These are phyloP conservation scores for Lactifluus subvellereus DNA, from an alignment of 768 basidiomycete genomes.

Conservation along the genomic window DNA sequence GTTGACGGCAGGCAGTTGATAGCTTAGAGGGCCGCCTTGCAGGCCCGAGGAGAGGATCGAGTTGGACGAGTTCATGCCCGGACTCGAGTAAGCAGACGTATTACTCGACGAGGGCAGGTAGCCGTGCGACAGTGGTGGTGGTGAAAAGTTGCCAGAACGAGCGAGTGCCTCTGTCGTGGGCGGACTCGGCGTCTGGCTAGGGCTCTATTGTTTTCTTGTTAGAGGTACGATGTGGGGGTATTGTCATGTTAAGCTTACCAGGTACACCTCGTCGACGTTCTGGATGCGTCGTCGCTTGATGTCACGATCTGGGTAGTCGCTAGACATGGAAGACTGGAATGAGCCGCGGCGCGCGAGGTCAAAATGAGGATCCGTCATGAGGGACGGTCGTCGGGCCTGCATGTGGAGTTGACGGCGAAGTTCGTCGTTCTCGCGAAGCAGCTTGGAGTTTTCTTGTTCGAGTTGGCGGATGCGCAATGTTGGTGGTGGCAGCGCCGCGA, in stretches of 20 bases:
- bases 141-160: constrained; percentile 21
- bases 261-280: constrained; percentile 28
- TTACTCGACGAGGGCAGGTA: constrained; percentile 21
- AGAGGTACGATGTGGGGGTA: background rate
- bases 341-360: constrained; percentile 22
- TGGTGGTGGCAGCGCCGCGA: constrained; percentile 65
- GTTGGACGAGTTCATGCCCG: constrained; percentile 18
- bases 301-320: constrained; percentile 25
- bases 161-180: constrained; percentile 28
- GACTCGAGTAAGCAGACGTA: constrained; percentile 22
- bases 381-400: constrained; percentile 22
- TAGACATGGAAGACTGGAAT: constrained; percentile 24
- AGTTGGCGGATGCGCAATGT: constrained; percentile 74
- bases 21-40: constrained; percentile 18
- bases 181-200: constrained; percentile 29
- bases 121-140: constrained; percentile 23
- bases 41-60: constrained; percentile 17
- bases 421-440: constrained; percentile 69
- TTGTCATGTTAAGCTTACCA: constrained; percentile 22
- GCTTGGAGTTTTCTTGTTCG: constrained; percentile 68
- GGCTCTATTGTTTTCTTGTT: constrained; percentile 11
- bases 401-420: constrained; percentile 55
- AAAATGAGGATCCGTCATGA: constrained; percentile 23
- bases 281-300: constrained; percentile 30
- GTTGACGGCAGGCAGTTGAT: constrained; percentile 16